Percentiles rank a stretch among this genome's conserved stretches.
Conservation (phyloP, 371 early-diverging fungal species). For the Dipsacomyces acuminosporus region DNA sequence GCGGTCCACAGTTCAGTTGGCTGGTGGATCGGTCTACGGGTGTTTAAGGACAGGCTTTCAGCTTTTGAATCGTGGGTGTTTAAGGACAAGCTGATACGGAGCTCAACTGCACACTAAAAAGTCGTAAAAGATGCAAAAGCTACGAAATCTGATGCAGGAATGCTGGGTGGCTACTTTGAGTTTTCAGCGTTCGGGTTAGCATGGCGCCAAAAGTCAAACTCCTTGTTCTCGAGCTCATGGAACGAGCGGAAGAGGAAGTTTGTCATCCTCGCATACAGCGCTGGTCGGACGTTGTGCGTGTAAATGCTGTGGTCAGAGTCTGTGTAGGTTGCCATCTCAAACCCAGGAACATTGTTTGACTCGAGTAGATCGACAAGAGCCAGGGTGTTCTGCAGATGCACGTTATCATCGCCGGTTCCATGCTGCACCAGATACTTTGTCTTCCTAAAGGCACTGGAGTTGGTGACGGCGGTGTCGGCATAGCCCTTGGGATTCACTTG, state of each 20-base stretch:
- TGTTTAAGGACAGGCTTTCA: too few species aligned
- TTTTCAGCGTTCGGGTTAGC: constrained; percentile 10
- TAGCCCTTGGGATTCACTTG: constrained; percentile 74
- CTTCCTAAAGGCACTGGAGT: constrained; percentile 77
- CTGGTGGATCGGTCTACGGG: too few species aligned
- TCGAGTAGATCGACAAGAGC: constrained; percentile 73
- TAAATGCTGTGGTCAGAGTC: constrained; percentile 90
- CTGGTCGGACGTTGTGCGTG: constrained; percentile 61
- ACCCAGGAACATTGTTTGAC: constrained; percentile 63
- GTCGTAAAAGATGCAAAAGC: not conserved
- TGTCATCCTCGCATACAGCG: constrained; percentile 52
- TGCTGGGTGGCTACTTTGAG: not conserved
- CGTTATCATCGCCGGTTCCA: constrained; percentile 91
- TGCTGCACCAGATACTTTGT: constrained; percentile 80
- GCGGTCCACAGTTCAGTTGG: too few species aligned
- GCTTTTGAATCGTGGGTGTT: too few species aligned
- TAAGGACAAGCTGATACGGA: too few species aligned
- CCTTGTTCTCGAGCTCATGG: constrained; percentile 44
- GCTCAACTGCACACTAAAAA: not conserved
- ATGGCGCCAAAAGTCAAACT: constrained; percentile 42
- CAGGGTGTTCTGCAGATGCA: constrained; percentile 87
- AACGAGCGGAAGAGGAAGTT: constrained; percentile 48
- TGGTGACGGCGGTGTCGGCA: constrained; percentile 65
- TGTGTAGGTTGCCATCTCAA: constrained; percentile 77
- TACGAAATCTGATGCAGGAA: not conserved